Evolutionary conservation across 306 rosid species (phyloP), one percentile per base, ranked within the genome.

Genomic region (Erythrophleum fordii): DNA sequence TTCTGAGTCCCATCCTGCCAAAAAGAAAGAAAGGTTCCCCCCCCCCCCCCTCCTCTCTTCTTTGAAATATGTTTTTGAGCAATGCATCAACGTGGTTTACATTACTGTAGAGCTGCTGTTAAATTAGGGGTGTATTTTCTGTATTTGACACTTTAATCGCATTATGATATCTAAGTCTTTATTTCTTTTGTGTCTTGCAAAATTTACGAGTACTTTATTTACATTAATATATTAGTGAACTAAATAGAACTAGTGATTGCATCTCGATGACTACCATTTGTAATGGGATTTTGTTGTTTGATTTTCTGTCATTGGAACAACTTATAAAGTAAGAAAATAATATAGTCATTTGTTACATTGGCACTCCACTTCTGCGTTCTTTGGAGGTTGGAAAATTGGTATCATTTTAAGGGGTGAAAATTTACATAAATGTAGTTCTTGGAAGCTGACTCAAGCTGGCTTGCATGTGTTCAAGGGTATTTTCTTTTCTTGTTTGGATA

Each of bases 401-500:
- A 11, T 72, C 22, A 11, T 52, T 12, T 20, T 49, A 41, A 70
- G 51, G 20, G 20, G n/a, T 70, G 42, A 61, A 71, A 82, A 22
- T 20, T 41, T 61, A 52, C 29, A 49, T 35, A 49, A 48, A 59
- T 48, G 20, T 23, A 29, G 28, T 76, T 76, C 81, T 35, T 69
- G 48, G 28, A 10, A 2, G 49, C 42, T 49, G 37, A 61, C 52
- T 77, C 55, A 23, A 71, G 64, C 42, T 52, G 11, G 42, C 31
- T 71, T 77, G 23, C 51, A 11, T 23, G 61, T 41, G 60, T 56
- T 46, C 48, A 71, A 71, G 42, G 58, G 44, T 59, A 59, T 39
- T 39, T 46, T 39, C 75, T 35, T 49, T 70, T 46, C 29, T 48
- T 41, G 34, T 35, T 46, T 13, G 17, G 49, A 53, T 52, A 16